Base-by-base conservation (phyloP, 2,329 filamentous ascomycete genomes). In the Aschersonia sp. region DNA sequence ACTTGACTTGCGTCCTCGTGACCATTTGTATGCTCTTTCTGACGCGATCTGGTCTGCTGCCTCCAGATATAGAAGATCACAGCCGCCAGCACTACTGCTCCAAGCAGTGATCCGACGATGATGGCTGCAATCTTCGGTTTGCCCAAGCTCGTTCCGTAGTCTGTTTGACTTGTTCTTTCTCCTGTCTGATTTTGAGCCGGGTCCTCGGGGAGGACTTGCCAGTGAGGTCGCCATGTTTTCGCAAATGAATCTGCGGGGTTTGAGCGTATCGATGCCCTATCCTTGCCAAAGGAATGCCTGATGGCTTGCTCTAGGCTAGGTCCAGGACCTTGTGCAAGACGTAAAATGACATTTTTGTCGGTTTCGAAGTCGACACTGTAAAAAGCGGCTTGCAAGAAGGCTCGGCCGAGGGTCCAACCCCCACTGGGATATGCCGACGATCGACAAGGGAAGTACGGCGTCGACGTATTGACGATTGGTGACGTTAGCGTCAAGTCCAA, bases 161-260 rank as follows among this genome's bases (percentile, higher is more conserved):
- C 12, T 12, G 6, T 38, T 2, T 38, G 7, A 7, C 35, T 38
- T 38, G 12, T 12, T 12, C 35, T 38, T 12, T 38, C 35, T 38
- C 35, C 35, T 20, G 20, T 20, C 20, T 20, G 20, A 20, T 20
- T 20, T 20, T 20, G 20, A 20, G 20, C 20, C 20, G 20, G 20
- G 20, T 20, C 20, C 20, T 20, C 20, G 20, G 20, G 20, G 20
- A 20, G 20, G 20, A 20, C 20, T 20, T 20, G 20, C 43, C 43
- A 44, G n/a, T 31, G 43, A 9, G 43, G 43, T 65, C 66, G 4
- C 65, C 63, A 46, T 5, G 44, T 35, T 31, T 20, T 29, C 9
- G 28, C 43, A 31, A 30, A 44, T n/a, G n/a, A 30, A 7, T 30
- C 28, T 9, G 28, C 28, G 9, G 43, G 43, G 9, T n/a, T 30